Evolutionary conservation across 768 basidiomycete genomes (phyloP), one percentile per base, ranked within the genome.

Genomic region (Podaxis sp.): DNA sequence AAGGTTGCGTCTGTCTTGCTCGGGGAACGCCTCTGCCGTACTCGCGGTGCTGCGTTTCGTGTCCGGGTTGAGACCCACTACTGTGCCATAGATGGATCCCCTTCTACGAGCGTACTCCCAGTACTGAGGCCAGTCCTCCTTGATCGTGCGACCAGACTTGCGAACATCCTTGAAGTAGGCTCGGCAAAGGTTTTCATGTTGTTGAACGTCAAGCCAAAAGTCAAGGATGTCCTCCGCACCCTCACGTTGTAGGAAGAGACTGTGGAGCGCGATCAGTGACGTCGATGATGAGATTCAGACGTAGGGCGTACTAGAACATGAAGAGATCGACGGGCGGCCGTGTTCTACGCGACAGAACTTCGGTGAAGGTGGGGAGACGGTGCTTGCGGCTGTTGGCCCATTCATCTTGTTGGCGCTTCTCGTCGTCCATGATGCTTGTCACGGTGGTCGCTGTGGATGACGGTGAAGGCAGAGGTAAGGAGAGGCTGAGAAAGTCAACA

Each of bases 121-220:
- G 70, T 96, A 98, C 74, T 97, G 93, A 4, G 97, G 97, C 97
- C 97, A 99, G 73, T 98, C 97, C 17, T 98, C 92, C 72, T 90
- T 91, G 73, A 99, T 91, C 12, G 90, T 87, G 27, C 91, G 85
- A 2, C 96, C 95, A 0, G 95, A 95, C 77, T 96, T 95, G 70
- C 93, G 90, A 57, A 99, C 87, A 74, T 98, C 97, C 81, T 98
- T 97, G 86, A 99, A 98, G 76, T 98, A 98, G 7, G 96, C 97
- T 64, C 96, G 85, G 75, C 96, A 98, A 37, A 99, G 86, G 72
- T 98, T 98, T 78, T 98, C 97, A 73, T 99, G 97, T 76, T 98
- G 97, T 69, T 97, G 95, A 5, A 98, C 97, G 73, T 99, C 97
- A 29, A 99, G 85, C 96, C 96, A 98, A 70, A 98, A 98, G 74